Percentiles rank a stretch among this genome's conserved stretches.
phyloP scores from a whole-genome alignment of 2,329 filamentous ascomycete species.

The Colletotrichum gigasporum region DNA sequence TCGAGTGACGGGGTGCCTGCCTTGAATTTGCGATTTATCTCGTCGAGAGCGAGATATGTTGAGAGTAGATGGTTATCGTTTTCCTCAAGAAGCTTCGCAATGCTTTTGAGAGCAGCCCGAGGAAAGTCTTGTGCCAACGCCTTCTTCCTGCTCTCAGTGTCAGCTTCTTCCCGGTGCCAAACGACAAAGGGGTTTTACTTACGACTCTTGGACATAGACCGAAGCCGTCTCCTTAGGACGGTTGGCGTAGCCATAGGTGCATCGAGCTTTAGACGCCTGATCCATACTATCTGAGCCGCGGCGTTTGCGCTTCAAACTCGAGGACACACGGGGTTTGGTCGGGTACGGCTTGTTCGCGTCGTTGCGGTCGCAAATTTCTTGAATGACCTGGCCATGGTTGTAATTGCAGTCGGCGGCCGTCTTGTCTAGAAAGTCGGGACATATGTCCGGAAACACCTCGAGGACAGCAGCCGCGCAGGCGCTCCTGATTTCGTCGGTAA shows the following conservation, averaged over 20 bases:
- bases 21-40: not conserved
- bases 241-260: not conserved
- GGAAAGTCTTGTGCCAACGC: constrained; percentile 49
- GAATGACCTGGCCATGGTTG: constrained; percentile 43
- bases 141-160: constrained; percentile 9
- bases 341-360: constrained; percentile 52
- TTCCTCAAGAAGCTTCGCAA: constrained; percentile 34
- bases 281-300: constrained; percentile 34
- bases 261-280: constrained; percentile 22
- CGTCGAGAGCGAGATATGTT: constrained; percentile 45
- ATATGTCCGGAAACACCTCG: constrained; percentile 57
- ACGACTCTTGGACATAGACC: constrained; percentile 12
- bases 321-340: constrained; percentile 32
- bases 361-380: constrained; percentile 48
- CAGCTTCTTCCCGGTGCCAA: not conserved
- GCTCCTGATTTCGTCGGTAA: constrained; percentile 14
- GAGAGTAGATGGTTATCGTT: constrained; percentile 43
- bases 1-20: constrained; percentile 31
- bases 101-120: constrained; percentile 38
- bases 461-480: constrained; percentile 42
- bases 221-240: not conserved
- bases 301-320: constrained; percentile 53
- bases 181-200: not conserved
- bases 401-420: constrained; percentile 40
- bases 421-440: constrained; percentile 45